Base-by-base conservation (phyloP, 805 yeast genomes). In the Sporopachydermia quercuum region DNA sequence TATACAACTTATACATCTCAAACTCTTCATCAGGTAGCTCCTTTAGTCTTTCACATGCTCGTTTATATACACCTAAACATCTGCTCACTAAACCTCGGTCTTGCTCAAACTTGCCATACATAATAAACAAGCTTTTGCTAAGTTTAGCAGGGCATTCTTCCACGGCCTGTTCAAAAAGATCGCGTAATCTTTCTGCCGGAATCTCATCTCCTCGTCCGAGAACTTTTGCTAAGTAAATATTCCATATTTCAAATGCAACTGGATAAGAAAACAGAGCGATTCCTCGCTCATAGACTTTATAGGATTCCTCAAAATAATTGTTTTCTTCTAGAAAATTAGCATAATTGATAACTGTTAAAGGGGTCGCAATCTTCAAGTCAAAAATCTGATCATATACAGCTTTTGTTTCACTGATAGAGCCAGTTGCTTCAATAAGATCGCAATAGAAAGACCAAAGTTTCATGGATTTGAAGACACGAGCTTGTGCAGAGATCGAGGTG, bases 391-490 rank as follows among this genome's bases (percentile, higher is more conserved):
- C 83, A 49, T 78, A 79, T 1, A 66, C 61, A 2, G 50, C 50
- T 34, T 59, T 49, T 2, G 66, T 60, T 5, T 56, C 59, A 27
- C 59, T 56, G 0, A 62, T 52, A 11, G 57, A 47, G 0, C 60
- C 60, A 6, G 64, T 49, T 37, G 68, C 71, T 54, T 80, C 87
- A 14, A 78, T 64, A 18, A 83, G 52, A 49, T 83, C 94, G 18
- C 84, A 53, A 50, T 80, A 83, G 45, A 72, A 70, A 3, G 71
- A 58, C 96, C 96, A 87, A 4, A 86, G 56, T 39, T 70, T 70
- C 35, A 62, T 57, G 3, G 82, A 74, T 47, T 74, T 76, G 53
- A 71, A 76, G 5, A 79, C 48, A 19, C 83, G 56, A 18, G 68
- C 55, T 45, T 78, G 86, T 0, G 81, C 71, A 11, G 78, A 61